Percentiles rank a stretch among this genome's conserved stretches.
Evolutionary conservation across 2,329 filamentous ascomycete species (phyloP).

Genomic region (Colletotrichum filicis): DNA sequence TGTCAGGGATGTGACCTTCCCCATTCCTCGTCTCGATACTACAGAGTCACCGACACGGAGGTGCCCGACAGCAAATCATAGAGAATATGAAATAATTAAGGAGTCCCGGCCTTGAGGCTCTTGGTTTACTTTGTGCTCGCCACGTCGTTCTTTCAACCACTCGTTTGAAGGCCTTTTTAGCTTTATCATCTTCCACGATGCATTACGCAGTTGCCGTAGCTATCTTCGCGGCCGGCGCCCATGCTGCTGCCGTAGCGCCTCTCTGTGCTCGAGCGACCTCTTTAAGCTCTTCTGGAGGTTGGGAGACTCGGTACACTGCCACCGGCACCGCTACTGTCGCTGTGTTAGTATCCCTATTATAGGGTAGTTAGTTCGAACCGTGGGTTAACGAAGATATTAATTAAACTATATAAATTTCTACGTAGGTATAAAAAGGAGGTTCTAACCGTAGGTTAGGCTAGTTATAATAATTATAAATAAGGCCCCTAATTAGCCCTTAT

Average conservation of each 20-base stretch:
- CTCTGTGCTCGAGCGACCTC: conserved; percentile 3
- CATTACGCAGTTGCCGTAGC: conserved; percentile 27
- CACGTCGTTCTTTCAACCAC: not conserved
- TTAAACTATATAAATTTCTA: too few relatives aligned
- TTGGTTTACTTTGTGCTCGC: not conserved
- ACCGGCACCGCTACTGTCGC: conserved; percentile 62
- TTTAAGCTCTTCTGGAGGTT: conserved; percentile 36
- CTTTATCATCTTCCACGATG: conserved; percentile 3
- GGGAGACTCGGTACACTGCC: conserved; percentile 60
- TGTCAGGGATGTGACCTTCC: not conserved
- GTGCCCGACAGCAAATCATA: not conserved
- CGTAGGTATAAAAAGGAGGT: too few relatives aligned
- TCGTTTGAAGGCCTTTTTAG: not conserved
- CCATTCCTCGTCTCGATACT: not conserved
- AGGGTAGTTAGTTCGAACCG: too few relatives aligned
- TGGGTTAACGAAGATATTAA: too few relatives aligned
- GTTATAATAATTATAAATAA: too few relatives aligned
- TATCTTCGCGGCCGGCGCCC: conserved; percentile 42
- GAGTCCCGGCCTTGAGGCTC: not conserved
- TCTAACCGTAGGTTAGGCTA: too few relatives aligned
- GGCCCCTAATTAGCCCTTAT: too few relatives aligned
- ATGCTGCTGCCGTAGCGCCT: conserved; percentile 36
- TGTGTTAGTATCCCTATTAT: too few relatives aligned
- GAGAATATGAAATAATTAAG: not conserved
- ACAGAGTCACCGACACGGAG: not conserved